A percentile compares a stretch with the other conserved stretches of the same genome.
These are phyloP conservation scores for Ascochyta rabiei DNA, from an alignment of 2,329 filamentous ascomycete genomes.

Conservation along the genomic window DNA sequence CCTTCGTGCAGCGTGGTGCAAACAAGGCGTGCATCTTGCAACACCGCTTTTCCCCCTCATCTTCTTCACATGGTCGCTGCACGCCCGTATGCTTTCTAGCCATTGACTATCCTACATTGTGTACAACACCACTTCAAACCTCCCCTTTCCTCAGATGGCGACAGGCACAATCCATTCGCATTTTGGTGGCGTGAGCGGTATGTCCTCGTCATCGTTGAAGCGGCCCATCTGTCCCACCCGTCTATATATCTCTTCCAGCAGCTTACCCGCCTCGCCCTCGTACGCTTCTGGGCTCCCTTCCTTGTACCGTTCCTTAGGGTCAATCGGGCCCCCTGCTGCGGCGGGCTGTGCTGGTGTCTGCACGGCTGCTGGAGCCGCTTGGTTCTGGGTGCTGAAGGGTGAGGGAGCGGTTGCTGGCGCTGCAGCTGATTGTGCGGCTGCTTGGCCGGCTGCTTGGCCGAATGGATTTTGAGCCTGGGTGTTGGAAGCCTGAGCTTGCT, in stretches of 20 bases:
- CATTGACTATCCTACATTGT: neutral
- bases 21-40: neutral
- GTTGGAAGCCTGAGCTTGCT: conserved; percentile 15
- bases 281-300: conserved; percentile 65
- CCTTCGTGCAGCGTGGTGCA: neutral
- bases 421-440: conserved; percentile 10
- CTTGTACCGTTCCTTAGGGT: conserved; percentile 58
- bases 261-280: conserved; percentile 60
- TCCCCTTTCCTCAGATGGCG: neutral
- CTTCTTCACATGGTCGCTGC: neutral
- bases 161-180: conserved; percentile 67
- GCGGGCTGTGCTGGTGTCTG: conserved; percentile 49
- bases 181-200: conserved; percentile 80
- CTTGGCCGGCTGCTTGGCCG: too few relatives aligned
- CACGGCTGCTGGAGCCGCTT: conserved; percentile 13
- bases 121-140: neutral
- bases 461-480: conserved; percentile 31
- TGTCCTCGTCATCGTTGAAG: conserved; percentile 71
- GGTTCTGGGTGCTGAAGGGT: conserved; percentile 20
- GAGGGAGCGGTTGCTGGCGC: conserved; percentile 21
- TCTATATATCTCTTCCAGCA: conserved; percentile 66
- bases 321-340: conserved; percentile 24
- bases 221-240: conserved; percentile 67
- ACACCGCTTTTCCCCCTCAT: neutral
- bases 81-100: neutral